Evolutionary conservation across 2,329 filamentous ascomycete genomes (phyloP).

Genomic region (Cercospora sp.): DNA sequence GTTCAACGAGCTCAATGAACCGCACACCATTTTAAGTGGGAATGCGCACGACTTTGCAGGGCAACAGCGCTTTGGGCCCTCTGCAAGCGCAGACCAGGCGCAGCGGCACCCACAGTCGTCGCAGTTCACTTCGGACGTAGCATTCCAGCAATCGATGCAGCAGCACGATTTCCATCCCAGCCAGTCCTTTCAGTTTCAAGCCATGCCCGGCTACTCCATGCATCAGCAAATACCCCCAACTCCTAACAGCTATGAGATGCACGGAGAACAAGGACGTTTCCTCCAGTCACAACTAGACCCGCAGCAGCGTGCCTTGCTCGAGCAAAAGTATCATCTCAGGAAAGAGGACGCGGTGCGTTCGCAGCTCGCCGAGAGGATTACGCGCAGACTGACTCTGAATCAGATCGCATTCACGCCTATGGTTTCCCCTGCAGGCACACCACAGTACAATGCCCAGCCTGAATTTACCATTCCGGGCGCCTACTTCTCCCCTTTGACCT

Average conservation of each 20-base stretch:
- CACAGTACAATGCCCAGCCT: slow-evolving; percentile 60
- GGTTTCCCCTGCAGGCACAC: slow-evolving; percentile 81
- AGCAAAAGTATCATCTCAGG: slow-evolving; percentile 63
- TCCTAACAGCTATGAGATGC: slow-evolving; percentile 77
- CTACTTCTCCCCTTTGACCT: slow-evolving; percentile 82
- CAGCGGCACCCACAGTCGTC: slow-evolving; percentile 21
- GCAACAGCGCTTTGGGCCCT: slow-evolving; percentile 32
- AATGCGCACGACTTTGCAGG: slow-evolving; percentile 38
- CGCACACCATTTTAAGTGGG: slow-evolving; percentile 26
- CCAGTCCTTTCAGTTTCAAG: slow-evolving; percentile 41
- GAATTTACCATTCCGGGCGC: slow-evolving; percentile 67
- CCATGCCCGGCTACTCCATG: slow-evolving; percentile 50
- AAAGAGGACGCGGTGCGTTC: slow-evolving; percentile 68
- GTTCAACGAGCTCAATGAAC: slow-evolving; percentile 34
- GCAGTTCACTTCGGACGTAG: slow-evolving; percentile 27
- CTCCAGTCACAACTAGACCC: slow-evolving; percentile 54
- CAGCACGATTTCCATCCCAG: slow-evolving; percentile 28
- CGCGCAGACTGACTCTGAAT: slow-evolving; percentile 22
- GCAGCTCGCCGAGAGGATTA: slow-evolving; percentile 38
- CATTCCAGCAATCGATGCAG: slow-evolving; percentile 34
- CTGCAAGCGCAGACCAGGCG: slow-evolving; percentile 23
- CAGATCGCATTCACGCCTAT: slow-evolving; percentile 66
- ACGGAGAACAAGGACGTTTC: slow-evolving; percentile 59
- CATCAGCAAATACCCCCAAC: slow-evolving; percentile 69
- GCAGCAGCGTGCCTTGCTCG: slow-evolving; percentile 64